Conservation (phyloP, 352 stramenopile genomes). For the Phytopythium ostracodes region DNA sequence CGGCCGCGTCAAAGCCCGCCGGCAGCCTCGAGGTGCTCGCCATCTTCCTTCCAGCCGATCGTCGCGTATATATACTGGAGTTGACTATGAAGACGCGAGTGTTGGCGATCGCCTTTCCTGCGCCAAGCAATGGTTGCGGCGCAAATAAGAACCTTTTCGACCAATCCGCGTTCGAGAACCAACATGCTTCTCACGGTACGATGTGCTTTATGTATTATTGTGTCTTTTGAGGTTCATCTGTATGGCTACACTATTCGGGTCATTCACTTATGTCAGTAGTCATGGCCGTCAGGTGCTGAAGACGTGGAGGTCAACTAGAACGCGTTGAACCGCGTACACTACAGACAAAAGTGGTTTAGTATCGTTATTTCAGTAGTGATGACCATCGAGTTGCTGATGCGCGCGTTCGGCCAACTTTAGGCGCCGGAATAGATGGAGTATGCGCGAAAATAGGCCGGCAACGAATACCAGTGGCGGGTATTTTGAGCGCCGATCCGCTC, state of each 20-base stretch:
- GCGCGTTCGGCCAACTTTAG: neutral
- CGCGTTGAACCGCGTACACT: neutral
- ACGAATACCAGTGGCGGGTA: neutral
- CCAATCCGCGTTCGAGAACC: neutral
- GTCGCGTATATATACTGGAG: constrained; percentile 4
- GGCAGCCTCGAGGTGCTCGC: constrained; percentile 9
- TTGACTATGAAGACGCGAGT: neutral
- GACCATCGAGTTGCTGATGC: too few relatives aligned
- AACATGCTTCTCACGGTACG: too few relatives aligned
- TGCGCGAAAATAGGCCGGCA: neutral
- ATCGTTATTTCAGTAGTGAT: neutral
- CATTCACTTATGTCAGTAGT: neutral
- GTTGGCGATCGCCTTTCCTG: neutral
- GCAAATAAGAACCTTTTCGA: neutral
- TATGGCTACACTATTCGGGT: neutral
- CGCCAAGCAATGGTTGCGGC: constrained; percentile 5
- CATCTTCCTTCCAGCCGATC: constrained; percentile 6
- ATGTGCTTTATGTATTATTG: neutral
- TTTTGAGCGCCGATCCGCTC: neutral
- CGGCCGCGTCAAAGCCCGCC: constrained; percentile 7
- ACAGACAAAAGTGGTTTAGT: neutral
- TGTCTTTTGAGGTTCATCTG: neutral
- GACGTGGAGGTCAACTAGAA: neutral
- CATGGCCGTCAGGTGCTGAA: neutral
- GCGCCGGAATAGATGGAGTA: neutral